Conservation (phyloP, 2,329 filamentous ascomycete genomes). For the Colletotrichum lini region DNA sequence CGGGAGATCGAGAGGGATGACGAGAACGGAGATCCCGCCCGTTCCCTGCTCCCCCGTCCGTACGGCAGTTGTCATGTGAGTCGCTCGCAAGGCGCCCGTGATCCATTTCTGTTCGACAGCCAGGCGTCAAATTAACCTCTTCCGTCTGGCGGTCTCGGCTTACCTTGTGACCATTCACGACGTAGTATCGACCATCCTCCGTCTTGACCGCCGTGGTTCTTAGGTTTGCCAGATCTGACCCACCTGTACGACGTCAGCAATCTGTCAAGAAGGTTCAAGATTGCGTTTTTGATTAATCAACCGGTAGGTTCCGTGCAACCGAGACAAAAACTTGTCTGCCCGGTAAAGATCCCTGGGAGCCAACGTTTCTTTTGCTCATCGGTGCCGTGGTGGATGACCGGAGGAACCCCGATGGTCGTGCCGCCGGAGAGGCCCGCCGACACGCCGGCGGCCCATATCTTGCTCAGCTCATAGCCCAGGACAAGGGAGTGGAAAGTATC, state of each 20-base stretch:
- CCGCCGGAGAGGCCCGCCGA: constrained; percentile 71
- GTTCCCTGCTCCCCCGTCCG: constrained; percentile 69
- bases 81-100: constrained; percentile 72
- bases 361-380: constrained; percentile 71
- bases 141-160: not conserved
- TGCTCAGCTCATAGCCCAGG: constrained; percentile 67
- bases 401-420: constrained; percentile 74
- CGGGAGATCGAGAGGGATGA: constrained; percentile 65
- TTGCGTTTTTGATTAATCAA: constrained; percentile 53
- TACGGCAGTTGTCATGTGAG: constrained; percentile 74
- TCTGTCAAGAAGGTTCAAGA: too few species aligned
- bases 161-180: constrained; percentile 71
- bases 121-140: not conserved
- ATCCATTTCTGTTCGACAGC: constrained; percentile 72
- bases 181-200: constrained; percentile 64
- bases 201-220: constrained; percentile 68
- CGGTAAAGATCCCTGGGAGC: constrained; percentile 70
- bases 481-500: constrained; percentile 71
- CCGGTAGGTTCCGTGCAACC: constrained; percentile 75
- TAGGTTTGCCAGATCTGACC: constrained; percentile 68
- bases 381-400: constrained; percentile 73
- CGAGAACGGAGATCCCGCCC: constrained; percentile 68
- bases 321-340: constrained; percentile 73
- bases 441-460: constrained; percentile 68
- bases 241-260: not conserved